Percentiles rank a stretch among this genome's conserved stretches.
phyloP scores from a whole-genome alignment of 163 green algal genomes.

The Chlamydomonas reinhardtii region DNA sequence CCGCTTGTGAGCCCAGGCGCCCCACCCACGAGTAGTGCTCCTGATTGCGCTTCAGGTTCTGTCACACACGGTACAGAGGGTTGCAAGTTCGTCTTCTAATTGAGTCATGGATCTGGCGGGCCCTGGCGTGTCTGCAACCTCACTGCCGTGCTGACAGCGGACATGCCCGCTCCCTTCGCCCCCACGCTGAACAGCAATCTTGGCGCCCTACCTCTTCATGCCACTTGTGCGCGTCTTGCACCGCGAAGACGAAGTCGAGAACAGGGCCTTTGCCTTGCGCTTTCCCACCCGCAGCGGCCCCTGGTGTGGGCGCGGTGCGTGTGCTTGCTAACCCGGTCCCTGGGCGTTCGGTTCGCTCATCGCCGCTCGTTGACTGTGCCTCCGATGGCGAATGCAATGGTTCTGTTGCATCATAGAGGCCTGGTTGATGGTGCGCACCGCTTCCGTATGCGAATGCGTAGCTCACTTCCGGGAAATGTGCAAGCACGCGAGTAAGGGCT shows the following conservation, averaged over 20 bases:
- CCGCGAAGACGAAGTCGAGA: constrained; percentile 92
- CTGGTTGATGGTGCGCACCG: constrained; percentile 85
- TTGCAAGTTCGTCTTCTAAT: too few species aligned
- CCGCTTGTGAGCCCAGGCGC: constrained; percentile 18
- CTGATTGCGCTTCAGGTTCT: constrained; percentile 54
- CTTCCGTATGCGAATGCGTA: constrained; percentile 92
- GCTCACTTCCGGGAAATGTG: constrained; percentile 75
- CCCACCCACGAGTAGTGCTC: constrained; percentile 59
- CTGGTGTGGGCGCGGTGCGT: too few species aligned
- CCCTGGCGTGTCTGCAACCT: too few species aligned
- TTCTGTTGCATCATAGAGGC: constrained; percentile 67
- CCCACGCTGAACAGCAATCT: too few species aligned
- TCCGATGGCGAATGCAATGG: neutral
- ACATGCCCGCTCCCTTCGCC: too few species aligned
- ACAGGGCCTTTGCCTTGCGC: constrained; percentile 61
- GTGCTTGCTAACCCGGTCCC: too few species aligned
- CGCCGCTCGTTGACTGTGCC: too few species aligned
- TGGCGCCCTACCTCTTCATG: constrained; percentile 76
- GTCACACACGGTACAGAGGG: neutral
- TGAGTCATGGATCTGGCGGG: too few species aligned
- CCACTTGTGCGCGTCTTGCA: constrained; percentile 80
- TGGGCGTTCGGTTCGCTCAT: too few species aligned
- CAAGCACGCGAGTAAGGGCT: neutral
- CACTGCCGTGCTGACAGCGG: too few species aligned
- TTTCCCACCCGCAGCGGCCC: too few species aligned